Evolutionary conservation across 2,329 filamentous ascomycete genomes (phyloP), one percentile per base, ranked within the genome.

Genomic region (Lecanicillium sp.): DNA sequence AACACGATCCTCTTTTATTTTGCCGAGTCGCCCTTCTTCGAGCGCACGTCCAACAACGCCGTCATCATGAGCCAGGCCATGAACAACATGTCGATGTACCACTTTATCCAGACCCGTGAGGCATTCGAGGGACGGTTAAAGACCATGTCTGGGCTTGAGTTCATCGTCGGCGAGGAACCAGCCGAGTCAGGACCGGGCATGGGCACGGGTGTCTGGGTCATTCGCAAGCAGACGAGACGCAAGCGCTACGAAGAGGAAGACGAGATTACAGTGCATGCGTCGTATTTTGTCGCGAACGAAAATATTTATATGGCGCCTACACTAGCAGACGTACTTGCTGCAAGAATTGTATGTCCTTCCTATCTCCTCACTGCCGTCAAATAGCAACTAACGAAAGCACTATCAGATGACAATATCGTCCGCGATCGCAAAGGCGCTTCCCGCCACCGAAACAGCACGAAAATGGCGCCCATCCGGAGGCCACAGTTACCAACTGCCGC

Each of bases 1-100:
- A 84, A 85, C 61, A 75, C 74, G 38, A 72, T 86, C 51, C 77
- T 84, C 51, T 82, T 78, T 67, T 86, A 86, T 67, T 85, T 86
- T 55, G 75, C 80, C 55, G 69, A 76, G 52, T 85, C 81, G 51
- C 81, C 82, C 20, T 86, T 84, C 66, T 86, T 80, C 66, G 81
- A 85, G 63, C 72, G 67, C 51, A 84, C 79, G 2, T 84, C 79
- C 54, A 86, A 85, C 62, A 86, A 86, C 62, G 78, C 77, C 54
- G 71, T 83, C 29, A 68, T 86, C 32, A 77, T 74, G 58, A 74
- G 68, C 53, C 82, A 86, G 62, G 79, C 80, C 35, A 70, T 78
- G 63, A 79, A 73, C 65, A 84, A 84, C 61, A 69, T 69, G 21
- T 68, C 71, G 52, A 79, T 85, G 71, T 70, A 69, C 38, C 72